Evolutionary conservation across 2,329 filamentous ascomycete species (phyloP).

Genomic region (Trichoderma gracile): DNA sequence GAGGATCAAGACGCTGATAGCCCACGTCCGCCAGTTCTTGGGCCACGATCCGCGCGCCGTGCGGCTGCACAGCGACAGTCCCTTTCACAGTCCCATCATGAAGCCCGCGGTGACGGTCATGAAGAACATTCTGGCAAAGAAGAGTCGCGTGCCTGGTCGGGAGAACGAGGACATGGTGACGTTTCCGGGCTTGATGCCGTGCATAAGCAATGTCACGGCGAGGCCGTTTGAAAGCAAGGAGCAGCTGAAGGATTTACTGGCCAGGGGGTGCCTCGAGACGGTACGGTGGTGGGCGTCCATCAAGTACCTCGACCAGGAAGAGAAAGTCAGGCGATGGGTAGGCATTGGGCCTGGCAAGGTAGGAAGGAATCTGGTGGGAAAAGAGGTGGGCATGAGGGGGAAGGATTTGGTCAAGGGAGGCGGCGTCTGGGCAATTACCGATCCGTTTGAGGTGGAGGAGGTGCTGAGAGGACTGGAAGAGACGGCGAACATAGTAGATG

Average conservation of each 20-base stretch:
- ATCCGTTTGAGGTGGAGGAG: constrained; percentile 74
- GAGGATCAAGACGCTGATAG: constrained; percentile 76
- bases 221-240: constrained; percentile 72
- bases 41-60: constrained; percentile 91
- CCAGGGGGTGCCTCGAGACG: constrained; percentile 84
- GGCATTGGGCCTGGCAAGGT: constrained; percentile 94
- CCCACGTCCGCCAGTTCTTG: constrained; percentile 83
- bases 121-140: constrained; percentile 63
- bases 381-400: constrained; percentile 86
- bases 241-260: constrained; percentile 76
- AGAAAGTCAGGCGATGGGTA: constrained; percentile 80
- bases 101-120: constrained; percentile 76
- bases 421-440: constrained; percentile 88
- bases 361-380: constrained; percentile 87
- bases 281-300: constrained; percentile 95
- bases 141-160: constrained; percentile 54
- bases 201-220: constrained; percentile 84
- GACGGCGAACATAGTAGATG: constrained; percentile 56
- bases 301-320: constrained; percentile 80
- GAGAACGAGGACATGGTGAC: constrained; percentile 65
- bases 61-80: constrained; percentile 79
- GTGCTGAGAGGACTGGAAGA: constrained; percentile 65
- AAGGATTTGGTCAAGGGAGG: constrained; percentile 80
- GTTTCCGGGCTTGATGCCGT: constrained; percentile 74
- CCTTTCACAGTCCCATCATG: constrained; percentile 93